Evolutionary conservation across 306 rosid species (phyloP), one percentile per base, ranked within the genome.

Genomic region (Sindora glabra): DNA sequence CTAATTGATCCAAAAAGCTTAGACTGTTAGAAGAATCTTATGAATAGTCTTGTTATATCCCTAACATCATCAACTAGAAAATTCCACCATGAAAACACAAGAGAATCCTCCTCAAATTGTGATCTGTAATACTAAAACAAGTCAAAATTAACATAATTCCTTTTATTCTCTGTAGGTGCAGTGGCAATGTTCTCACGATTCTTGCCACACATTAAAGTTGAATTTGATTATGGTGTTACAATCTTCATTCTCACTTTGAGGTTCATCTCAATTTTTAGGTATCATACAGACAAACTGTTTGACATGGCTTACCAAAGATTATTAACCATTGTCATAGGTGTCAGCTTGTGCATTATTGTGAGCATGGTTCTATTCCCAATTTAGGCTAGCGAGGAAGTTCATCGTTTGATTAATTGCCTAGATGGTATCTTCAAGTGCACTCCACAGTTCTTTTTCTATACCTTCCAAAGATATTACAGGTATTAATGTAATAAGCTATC

Each of bases 161-260:
- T 2, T n/a, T n/a, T 26, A 6, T 18, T 8, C 8, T 30, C 30
- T 51, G 6, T 38, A 51, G 57, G 38, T 51, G 8, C 39, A 29
- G 38, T 38, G 27, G n/a, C 57, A n/a, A 51, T 38, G 15, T 51
- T 52, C 59, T 52, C 40, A 17, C 40, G 40, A 29, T 52, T 52
- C 16, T 10, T 52, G 8, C 59, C 40, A 3, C 7, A 39, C 30
- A 40, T 52, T 36, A 52, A 29, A 52, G 12, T 40, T 5, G n/a
- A 5, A 4, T 52, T 52, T 1, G 40, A 29, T 21, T 52, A 52
- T 30, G 59, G 59, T 8, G 23, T 21, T 12, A 1, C 30, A 23
- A 52, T 52, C 40, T 52, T 52, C 59, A 30, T 52, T 25, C 40
- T 52, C 59, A 52, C 59, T 17, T 52, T 30, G 25, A 52, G 59